Percentiles rank a stretch among this genome's conserved stretches.
These are phyloP conservation scores for Tranzscheliella williamsii DNA, from an alignment of 1,284 basidiomycete genomes.

Conservation along the genomic window DNA sequence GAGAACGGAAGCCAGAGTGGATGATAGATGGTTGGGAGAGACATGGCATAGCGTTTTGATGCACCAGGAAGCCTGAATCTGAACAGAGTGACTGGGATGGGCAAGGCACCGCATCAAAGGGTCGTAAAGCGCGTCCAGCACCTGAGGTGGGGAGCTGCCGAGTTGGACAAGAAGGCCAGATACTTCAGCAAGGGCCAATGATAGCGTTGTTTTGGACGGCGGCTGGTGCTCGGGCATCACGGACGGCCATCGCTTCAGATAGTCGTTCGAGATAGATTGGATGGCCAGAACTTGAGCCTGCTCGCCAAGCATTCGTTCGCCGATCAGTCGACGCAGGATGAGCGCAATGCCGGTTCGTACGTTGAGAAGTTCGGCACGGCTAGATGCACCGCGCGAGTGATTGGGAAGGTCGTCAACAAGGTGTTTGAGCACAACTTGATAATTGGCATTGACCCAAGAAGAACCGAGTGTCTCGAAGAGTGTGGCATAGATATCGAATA, in stretches of 20 bases:
- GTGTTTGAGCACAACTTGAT: slow-evolving; percentile 77
- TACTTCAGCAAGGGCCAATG: slow-evolving; percentile 79
- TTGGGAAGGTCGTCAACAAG: slow-evolving; percentile 71
- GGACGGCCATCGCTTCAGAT: slow-evolving; percentile 87
- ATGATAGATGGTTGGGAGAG: slow-evolving; percentile 80
- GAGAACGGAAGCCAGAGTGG: slow-evolving; percentile 73
- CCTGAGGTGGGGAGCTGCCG: slow-evolving; percentile 84
- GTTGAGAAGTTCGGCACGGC: slow-evolving; percentile 70
- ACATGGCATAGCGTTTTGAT: slow-evolving; percentile 86
- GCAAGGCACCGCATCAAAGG: slow-evolving; percentile 81
- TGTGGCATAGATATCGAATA: slow-evolving; percentile 86
- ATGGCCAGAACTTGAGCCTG: slow-evolving; percentile 92
- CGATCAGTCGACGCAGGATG: slow-evolving; percentile 81
- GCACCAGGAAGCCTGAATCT: slow-evolving; percentile 82
- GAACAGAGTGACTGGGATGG: slow-evolving; percentile 84
- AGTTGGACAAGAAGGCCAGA: slow-evolving; percentile 83
- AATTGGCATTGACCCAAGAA: slow-evolving; percentile 80
- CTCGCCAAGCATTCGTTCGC: slow-evolving; percentile 77
- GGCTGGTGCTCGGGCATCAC: slow-evolving; percentile 82
- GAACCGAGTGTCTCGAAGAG: slow-evolving; percentile 76
- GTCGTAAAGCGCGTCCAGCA: slow-evolving; percentile 85
- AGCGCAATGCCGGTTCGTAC: slow-evolving; percentile 75
- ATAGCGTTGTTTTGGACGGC: slow-evolving; percentile 73
- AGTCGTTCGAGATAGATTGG: slow-evolving; percentile 77
- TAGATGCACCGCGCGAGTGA: slow-evolving; percentile 35